phyloP scores from a whole-genome alignment of 2,329 filamentous ascomycete species.

The Aureobasidium sp. region DNA sequence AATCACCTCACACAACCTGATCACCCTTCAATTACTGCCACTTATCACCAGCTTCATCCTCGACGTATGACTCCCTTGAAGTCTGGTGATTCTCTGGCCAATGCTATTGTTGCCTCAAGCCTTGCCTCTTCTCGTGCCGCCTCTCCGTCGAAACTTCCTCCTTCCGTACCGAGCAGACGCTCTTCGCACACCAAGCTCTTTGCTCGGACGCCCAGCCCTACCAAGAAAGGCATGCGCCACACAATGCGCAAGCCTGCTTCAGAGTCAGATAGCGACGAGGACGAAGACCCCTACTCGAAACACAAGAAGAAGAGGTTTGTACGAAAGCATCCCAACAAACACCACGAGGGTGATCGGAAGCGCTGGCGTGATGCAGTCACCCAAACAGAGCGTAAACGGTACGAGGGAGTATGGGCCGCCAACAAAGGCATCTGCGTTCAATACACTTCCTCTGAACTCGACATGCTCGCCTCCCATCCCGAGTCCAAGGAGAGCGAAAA shows the following conservation, averaged over 20 bases:
- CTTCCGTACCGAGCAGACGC: constrained; percentile 22
- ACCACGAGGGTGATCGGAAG: constrained; percentile 67
- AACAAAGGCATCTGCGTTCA: constrained; percentile 55
- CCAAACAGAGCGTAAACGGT: constrained; percentile 65
- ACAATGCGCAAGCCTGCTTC: constrained; percentile 54
- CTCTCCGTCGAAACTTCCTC: constrained; percentile 36
- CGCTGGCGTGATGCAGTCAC: constrained; percentile 73
- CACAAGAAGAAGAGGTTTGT: constrained; percentile 54
- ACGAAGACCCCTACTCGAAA: constrained; percentile 43
- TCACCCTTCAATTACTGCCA: constrained; percentile 25
- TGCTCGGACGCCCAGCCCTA: constrained; percentile 37
- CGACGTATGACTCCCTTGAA: constrained; percentile 41
- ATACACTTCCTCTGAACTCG: constrained; percentile 20
- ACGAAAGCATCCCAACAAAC: constrained; percentile 58
- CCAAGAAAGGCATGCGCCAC: constrained; percentile 52
- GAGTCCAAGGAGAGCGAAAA: background rate
- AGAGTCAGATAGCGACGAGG: constrained; percentile 27
- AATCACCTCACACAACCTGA: constrained; percentile 50
- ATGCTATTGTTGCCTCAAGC: constrained; percentile 68
- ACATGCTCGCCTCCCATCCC: constrained; percentile 17
- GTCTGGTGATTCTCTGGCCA: constrained; percentile 59
- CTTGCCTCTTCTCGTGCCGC: constrained; percentile 51
- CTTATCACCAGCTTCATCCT: constrained; percentile 30
- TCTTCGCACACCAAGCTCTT: constrained; percentile 26
- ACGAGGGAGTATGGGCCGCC: constrained; percentile 79